A percentile compares a stretch with the other conserved stretches of the same genome.
These are phyloP conservation scores for Senecio squalidus DNA, from an alignment of 140 eudicot genomes.

Conservation along the genomic window DNA sequence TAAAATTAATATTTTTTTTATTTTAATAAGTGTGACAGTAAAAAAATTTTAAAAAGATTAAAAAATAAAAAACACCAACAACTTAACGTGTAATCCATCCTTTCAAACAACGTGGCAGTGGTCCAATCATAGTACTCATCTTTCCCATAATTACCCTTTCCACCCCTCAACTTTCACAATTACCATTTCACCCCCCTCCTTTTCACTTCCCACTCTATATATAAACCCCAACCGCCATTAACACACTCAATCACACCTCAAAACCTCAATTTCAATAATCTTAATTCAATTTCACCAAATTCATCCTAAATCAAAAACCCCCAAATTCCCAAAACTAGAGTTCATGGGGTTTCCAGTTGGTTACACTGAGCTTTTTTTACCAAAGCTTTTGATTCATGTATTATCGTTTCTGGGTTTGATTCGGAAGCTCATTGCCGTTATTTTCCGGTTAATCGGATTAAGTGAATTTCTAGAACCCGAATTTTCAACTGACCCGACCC, in stretches of 20 bases:
- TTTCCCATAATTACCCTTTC: not conserved
- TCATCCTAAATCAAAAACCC: not conserved
- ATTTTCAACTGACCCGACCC: slow-evolving; percentile 25
- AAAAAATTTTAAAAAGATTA: too few relatives aligned
- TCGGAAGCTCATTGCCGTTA: slow-evolving; percentile 26
- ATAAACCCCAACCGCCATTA: not conserved
- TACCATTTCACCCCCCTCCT: not conserved
- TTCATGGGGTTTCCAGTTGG: slow-evolving; percentile 85
- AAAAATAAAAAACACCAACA: not conserved
- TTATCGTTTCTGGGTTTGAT: slow-evolving; percentile 45
- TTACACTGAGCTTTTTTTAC: slow-evolving; percentile 56
- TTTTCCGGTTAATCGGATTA: slow-evolving; percentile 41
- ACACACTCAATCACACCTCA: too few relatives aligned
- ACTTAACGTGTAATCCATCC: slow-evolving; percentile 29
- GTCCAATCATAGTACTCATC: slow-evolving; percentile 25
- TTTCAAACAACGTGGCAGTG: slow-evolving; percentile 28
- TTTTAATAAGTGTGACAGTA: too few relatives aligned
- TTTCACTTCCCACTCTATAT: slow-evolving; percentile 14
- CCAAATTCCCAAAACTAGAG: not conserved
- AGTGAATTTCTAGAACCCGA: slow-evolving; percentile 55
- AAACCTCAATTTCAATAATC: too few relatives aligned
- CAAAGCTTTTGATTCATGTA: slow-evolving; percentile 44
- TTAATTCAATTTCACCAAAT: too few relatives aligned
- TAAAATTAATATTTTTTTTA: too few relatives aligned
- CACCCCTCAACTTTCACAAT: not conserved